Evolutionary conservation across 148 eudicot species (phyloP), one percentile per base, ranked within the genome.

Genomic region (Tetragonia tetragonoides): DNA sequence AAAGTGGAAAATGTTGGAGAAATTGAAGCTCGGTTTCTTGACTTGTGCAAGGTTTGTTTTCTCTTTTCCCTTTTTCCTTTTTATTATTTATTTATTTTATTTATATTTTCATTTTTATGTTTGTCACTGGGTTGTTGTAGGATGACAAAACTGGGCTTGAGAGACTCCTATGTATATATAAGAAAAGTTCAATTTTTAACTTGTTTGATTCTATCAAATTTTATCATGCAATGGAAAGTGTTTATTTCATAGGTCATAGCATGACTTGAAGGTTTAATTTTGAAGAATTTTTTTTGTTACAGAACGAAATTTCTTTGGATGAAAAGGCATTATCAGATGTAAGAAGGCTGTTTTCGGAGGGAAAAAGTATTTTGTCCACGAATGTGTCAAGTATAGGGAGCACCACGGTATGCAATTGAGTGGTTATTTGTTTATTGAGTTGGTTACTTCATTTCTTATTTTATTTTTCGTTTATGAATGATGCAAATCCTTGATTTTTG

Each of bases 31-130:
- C 91, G 95, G 76, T 94, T 92, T 56, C 41, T 75, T 28, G 75
- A 82, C 9, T 85, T 89, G 60, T 94, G 98, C 93, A 87, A 94
- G 98, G 98, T 92, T 60, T 37, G 47, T 7, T 7, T 37, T 72
- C 72, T 16, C 64, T 7, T 20, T 23, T 57, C 9, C 8, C 1
- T 54, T 21, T 44, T 67, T 16, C 23, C 10, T 47, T 64, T 66
- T 69, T 1, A 38, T 69, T 70, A 8, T 39, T 69, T 42, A 12
- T 49, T 49, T 10, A 9, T 15, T 40, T 21, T 53, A 53, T 16
- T 34, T 23, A 1, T 12, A 72, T 34, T 41, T 42, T 0, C 10
- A 46, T 46, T 68, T 17, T 57, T 18, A 3, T 63, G 68, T 80
- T 23, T 10, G 39, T 37, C 3, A 8, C 11, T 14, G 20, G 46